phyloP scores from a whole-genome alignment of 176 grass and related monocot species.

The Panicum miliaceum region DNA sequence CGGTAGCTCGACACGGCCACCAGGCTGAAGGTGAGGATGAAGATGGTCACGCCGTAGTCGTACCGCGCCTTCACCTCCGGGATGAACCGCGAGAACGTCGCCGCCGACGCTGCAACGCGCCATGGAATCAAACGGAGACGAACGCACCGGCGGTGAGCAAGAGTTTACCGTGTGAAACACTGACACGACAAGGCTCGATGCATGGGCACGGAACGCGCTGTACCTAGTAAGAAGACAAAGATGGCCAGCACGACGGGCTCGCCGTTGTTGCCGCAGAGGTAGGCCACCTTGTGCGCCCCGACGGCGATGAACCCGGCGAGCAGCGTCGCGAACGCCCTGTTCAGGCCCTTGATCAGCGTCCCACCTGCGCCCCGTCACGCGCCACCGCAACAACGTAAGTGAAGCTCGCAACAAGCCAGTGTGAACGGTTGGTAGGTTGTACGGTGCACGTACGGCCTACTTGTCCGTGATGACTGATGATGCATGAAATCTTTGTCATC shows the following conservation, averaged over 20 bases:
- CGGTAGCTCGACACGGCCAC: conserved; percentile 96
- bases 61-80: conserved; percentile 92
- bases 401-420: too few relatives aligned
- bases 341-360: conserved; percentile 9
- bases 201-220: neutral
- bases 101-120: conserved; percentile 70
- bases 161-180: too few relatives aligned
- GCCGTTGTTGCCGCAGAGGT: neutral
- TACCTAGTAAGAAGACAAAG: conserved; percentile 56
- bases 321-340: conserved; percentile 19
- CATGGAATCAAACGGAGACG: too few relatives aligned
- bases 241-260: conserved; percentile 3
- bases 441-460: too few relatives aligned
- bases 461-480: too few relatives aligned
- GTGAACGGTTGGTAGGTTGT: too few relatives aligned
- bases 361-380: neutral
- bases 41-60: conserved; percentile 94
- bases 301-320: conserved; percentile 22
- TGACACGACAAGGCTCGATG: too few relatives aligned
- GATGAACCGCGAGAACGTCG: conserved; percentile 94
- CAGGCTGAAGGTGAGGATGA: conserved; percentile 95
- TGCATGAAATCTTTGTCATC: too few relatives aligned
- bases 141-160: too few relatives aligned
- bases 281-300: conserved; percentile 13
- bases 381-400: too few relatives aligned